These are phyloP conservation scores for Haplosporangium sp. DNA, from an alignment of 371 early-diverging fungal genomes.

Conservation along the genomic window DNA sequence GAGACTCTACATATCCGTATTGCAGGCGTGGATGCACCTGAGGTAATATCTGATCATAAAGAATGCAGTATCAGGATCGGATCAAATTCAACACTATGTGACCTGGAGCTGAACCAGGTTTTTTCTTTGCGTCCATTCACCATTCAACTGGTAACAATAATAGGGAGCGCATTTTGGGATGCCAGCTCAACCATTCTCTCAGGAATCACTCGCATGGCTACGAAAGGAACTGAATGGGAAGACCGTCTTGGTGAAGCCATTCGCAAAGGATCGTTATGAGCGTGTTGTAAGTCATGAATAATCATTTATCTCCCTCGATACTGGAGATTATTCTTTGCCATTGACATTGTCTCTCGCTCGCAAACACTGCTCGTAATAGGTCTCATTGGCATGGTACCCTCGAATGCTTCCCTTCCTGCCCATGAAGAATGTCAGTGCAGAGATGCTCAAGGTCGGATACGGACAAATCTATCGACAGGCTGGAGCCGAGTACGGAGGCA, in stretches of 20 bases:
- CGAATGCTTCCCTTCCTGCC: conserved; percentile 56
- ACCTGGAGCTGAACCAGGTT: background rate
- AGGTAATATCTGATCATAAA: conserved; percentile 51
- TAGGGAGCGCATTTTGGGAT: conserved; percentile 74
- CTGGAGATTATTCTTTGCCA: no score
- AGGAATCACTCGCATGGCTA: conserved; percentile 71
- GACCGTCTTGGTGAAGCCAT: conserved; percentile 63
- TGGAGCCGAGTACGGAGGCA: conserved; percentile 77
- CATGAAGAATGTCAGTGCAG: conserved; percentile 72
- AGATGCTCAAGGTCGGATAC: conserved; percentile 75
- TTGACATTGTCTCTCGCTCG: no score
- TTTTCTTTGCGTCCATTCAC: background rate
- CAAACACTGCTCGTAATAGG: no score
- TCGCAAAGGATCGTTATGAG: conserved; percentile 75
- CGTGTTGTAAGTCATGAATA: conserved; percentile 64
- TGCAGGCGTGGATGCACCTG: conserved; percentile 87
- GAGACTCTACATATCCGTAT: conserved; percentile 75
- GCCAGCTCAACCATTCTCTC: conserved; percentile 75
- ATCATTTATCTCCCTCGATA: background rate
- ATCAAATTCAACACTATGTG: background rate
- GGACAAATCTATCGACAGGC: conserved; percentile 75
- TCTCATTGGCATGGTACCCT: conserved; percentile 73
- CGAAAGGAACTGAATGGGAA: conserved; percentile 59
- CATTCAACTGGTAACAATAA: no score
- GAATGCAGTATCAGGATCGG: no score